Evolutionary conservation across 176 grass and related monocot species (phyloP).

Genomic region (Hyparrhenia diplandra): DNA sequence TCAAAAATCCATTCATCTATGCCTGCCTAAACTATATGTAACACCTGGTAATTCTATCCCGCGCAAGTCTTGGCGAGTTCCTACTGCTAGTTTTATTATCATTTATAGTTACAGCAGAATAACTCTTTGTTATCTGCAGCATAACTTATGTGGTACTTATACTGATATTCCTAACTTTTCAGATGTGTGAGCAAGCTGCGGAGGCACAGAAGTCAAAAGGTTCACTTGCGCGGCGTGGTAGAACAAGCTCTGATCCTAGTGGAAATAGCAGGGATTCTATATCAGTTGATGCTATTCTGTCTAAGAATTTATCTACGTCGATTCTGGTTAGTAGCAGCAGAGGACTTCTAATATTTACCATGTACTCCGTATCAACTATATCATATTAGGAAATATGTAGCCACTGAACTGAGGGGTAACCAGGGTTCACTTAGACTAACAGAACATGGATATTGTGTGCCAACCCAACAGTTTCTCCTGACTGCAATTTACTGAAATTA

Average conservation of each 20-base stretch:
- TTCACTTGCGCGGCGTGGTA: conserved; percentile 62
- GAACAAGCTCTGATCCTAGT: conserved; percentile 70
- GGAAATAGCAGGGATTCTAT: conserved; percentile 75
- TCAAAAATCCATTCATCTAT: no score
- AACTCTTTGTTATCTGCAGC: conserved; percentile 7
- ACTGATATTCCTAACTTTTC: conserved; percentile 26
- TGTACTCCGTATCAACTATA: not conserved
- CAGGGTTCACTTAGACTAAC: conserved; percentile 8
- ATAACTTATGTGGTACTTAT: not conserved
- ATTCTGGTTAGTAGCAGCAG: conserved; percentile 63
- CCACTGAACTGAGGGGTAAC: not conserved
- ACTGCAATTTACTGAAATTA: not conserved
- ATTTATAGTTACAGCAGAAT: conserved; percentile 13
- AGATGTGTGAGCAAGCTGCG: conserved; percentile 96
- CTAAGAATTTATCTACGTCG: conserved; percentile 61
- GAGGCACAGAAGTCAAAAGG: conserved; percentile 94
- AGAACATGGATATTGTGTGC: not conserved
- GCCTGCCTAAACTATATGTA: no score
- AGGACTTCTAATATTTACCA: conserved; percentile 19
- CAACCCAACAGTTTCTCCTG: not conserved
- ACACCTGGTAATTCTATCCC: no score
- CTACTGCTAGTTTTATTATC: no score
- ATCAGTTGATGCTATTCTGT: conserved; percentile 88
- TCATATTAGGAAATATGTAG: not conserved
- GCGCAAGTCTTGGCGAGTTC: no score